Evolutionary conservation across 768 basidiomycete genomes (phyloP).

Genomic region (Collybiopsis confluens): DNA sequence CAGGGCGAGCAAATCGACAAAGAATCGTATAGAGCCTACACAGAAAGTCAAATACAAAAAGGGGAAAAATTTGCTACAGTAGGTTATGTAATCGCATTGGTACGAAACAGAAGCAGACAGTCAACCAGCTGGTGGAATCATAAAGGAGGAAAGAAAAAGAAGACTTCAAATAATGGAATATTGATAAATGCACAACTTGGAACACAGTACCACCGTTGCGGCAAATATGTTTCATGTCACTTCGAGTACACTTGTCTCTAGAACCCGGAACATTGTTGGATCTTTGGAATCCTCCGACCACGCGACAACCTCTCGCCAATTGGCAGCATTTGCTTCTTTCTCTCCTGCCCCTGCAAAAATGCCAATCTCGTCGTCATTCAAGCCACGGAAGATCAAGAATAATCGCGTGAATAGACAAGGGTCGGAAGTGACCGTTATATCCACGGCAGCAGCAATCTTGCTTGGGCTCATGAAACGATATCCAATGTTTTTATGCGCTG

Average conservation of each 20-base stretch:
- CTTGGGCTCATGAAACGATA: slow-evolving; percentile 82
- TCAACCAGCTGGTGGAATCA: not conserved
- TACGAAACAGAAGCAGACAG: not conserved
- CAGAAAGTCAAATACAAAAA: too few relatives aligned
- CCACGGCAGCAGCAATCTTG: slow-evolving; percentile 81
- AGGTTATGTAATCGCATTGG: too few relatives aligned
- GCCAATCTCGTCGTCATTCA: slow-evolving; percentile 75
- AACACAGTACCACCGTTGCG: not conserved
- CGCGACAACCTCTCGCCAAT: slow-evolving; percentile 78
- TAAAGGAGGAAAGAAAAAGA: not conserved
- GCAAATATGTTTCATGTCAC: slow-evolving; percentile 35
- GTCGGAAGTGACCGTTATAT: slow-evolving; percentile 78
- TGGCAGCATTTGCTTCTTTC: slow-evolving; percentile 77
- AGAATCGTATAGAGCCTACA: too few relatives aligned
- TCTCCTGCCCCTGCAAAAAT: slow-evolving; percentile 76
- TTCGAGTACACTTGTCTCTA: slow-evolving; percentile 79
- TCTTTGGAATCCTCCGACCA: slow-evolving; percentile 84
- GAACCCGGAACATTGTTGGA: slow-evolving; percentile 63
- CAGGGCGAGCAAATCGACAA: too few relatives aligned
- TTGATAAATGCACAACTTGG: not conserved
- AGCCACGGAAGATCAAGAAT: slow-evolving; percentile 82
- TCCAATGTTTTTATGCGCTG: slow-evolving; percentile 80
- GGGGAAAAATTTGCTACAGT: too few relatives aligned
- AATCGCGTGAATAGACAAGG: slow-evolving; percentile 80
- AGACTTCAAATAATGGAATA: not conserved